These are phyloP conservation scores for Beauveria pseudobassiana DNA, from an alignment of 2,329 filamentous ascomycete genomes.

Conservation along the genomic window DNA sequence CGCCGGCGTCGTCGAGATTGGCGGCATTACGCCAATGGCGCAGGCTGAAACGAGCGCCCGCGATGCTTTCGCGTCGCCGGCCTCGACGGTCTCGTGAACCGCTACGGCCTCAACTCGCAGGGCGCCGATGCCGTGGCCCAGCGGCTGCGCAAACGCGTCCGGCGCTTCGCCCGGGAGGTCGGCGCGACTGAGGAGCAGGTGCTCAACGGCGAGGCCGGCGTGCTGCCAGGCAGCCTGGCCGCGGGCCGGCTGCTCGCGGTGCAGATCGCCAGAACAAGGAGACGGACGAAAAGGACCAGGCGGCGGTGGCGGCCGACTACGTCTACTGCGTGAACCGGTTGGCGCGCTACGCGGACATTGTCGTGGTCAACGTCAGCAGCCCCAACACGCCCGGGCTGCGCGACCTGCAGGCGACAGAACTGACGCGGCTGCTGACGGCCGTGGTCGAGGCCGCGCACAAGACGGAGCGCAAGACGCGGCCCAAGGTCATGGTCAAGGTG, in stretches of 20 bases:
- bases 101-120: conserved; percentile 89
- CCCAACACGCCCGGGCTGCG: conserved; percentile 92
- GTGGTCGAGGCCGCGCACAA: conserved; percentile 72
- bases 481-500: conserved; percentile 89
- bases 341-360: conserved; percentile 81
- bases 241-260: conserved; percentile 75
- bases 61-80: conserved; percentile 80
- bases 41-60: conserved; percentile 84
- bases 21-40: conserved; percentile 79
- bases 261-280: conserved; percentile 93
- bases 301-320: conserved; percentile 73
- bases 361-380: conserved; percentile 97
- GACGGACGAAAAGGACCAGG: conserved; percentile 77
- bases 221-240: conserved; percentile 74
- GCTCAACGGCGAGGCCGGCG: conserved; percentile 66
- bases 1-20: conserved; percentile 82
- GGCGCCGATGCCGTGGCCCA: conserved; percentile 84
- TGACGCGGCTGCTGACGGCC: conserved; percentile 71
- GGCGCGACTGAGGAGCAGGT: conserved; percentile 68
- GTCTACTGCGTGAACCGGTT: conserved; percentile 81
- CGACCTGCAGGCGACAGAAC: conserved; percentile 76
- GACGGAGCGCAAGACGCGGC: conserved; percentile 60
- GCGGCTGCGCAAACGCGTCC: conserved; percentile 67
- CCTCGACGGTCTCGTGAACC: conserved; percentile 84
- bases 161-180: conserved; percentile 63